These are phyloP conservation scores for Geranium rotundifolium DNA, from an alignment of 345 rosid genomes.

Conservation along the genomic window DNA sequence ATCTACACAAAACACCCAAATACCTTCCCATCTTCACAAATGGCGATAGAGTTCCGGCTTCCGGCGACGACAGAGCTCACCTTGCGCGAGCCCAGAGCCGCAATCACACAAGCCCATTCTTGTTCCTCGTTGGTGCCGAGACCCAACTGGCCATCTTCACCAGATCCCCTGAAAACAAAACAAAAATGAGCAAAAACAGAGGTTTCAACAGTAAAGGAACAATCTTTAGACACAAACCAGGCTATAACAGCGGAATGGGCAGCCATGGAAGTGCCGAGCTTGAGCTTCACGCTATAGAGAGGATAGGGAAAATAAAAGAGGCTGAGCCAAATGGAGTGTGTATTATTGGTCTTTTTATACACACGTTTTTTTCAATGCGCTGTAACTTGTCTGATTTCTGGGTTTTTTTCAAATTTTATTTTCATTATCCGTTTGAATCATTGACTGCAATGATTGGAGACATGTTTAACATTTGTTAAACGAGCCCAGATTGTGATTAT, in stretches of 20 bases:
- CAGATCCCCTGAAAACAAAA: conserved; percentile 59
- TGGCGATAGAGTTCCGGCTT: conserved; percentile 96
- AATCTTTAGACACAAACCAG: not conserved
- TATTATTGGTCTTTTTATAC: no score
- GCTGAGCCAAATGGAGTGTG: no score
- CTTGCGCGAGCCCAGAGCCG: conserved; percentile 48
- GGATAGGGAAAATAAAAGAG: no score
- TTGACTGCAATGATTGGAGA: no score
- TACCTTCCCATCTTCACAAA: conserved; percentile 93
- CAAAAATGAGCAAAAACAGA: not conserved
- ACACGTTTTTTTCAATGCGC: no score
- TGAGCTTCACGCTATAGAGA: no score
- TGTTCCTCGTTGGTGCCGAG: conserved; percentile 70
- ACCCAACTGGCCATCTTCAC: conserved; percentile 96
- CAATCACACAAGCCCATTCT: conserved; percentile 60
- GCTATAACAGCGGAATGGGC: not conserved
- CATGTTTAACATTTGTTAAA: no score
- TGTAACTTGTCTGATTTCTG: no score
- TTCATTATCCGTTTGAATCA: no score
- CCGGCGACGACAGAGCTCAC: conserved; percentile 92
- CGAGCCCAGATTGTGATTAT: no score
- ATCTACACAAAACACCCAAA: conserved; percentile 1
- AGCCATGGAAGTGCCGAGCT: not conserved
- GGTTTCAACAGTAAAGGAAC: not conserved
- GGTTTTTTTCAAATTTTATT: no score